These are phyloP conservation scores for Monosporascus sp. DNA, from an alignment of 2,329 filamentous ascomycete genomes.

Conservation along the genomic window DNA sequence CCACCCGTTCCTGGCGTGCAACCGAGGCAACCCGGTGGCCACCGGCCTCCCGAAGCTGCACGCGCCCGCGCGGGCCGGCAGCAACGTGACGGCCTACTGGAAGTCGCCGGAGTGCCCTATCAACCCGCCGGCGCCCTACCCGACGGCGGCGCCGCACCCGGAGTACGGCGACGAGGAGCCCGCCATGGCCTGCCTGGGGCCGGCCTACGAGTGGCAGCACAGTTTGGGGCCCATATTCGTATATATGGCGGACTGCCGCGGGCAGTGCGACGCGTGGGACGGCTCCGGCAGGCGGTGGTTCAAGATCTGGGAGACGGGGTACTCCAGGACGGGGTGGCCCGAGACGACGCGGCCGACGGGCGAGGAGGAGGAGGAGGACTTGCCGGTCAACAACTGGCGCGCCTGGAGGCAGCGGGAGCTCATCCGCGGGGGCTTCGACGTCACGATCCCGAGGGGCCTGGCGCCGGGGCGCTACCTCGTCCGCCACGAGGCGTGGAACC, in stretches of 20 bases:
- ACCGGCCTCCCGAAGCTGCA: slow-evolving; percentile 3
- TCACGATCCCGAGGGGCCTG: slow-evolving; percentile 6
- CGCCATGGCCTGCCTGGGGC: not conserved
- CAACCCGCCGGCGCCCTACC: slow-evolving; percentile 3
- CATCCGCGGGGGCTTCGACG: not conserved
- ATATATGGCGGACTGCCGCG: slow-evolving; percentile 3
- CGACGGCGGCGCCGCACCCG: slow-evolving; percentile 2
- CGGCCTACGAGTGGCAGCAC: slow-evolving; percentile 1
- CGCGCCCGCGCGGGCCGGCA: not conserved
- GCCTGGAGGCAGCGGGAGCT: not conserved
- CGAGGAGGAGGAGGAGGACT: not conserved
- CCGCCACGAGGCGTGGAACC: slow-evolving; percentile 8
- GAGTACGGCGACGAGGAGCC: not conserved
- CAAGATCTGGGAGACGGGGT: slow-evolving; percentile 6
- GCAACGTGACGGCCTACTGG: not conserved
- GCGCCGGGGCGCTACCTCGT: slow-evolving; percentile 8
- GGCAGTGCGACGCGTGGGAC: slow-evolving; percentile 5
- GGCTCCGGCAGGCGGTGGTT: slow-evolving; percentile 6
- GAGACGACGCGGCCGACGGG: not conserved
- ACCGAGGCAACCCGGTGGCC: slow-evolving; percentile 8
- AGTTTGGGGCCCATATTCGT: not conserved
- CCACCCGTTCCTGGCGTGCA: slow-evolving; percentile 8
- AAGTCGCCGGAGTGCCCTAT: not conserved
- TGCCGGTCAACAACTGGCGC: no score
- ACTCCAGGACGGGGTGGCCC: slow-evolving; percentile 14